Conservation (phyloP, 1,284 basidiomycete genomes). For the Sporisorium sorghi region DNA sequence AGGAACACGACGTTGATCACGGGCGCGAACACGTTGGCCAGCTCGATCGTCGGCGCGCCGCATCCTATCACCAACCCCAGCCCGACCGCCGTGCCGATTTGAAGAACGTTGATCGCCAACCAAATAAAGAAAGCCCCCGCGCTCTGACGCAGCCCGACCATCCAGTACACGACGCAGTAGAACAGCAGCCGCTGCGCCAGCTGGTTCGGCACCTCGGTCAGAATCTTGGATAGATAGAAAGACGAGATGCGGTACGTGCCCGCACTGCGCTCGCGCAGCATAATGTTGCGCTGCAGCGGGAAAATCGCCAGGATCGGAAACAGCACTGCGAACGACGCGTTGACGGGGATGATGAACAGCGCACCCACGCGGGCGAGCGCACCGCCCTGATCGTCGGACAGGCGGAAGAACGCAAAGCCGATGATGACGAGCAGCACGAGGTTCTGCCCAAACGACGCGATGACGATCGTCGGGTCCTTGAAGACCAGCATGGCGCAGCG, state of each 20-base stretch:
- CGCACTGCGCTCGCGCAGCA: conserved; percentile 52
- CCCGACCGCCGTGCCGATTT: conserved; percentile 73
- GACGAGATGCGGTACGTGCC: conserved; percentile 52
- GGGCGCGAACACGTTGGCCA: conserved; percentile 69
- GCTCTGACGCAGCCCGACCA: conserved; percentile 73
- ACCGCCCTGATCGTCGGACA: conserved; percentile 37
- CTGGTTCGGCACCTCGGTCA: conserved; percentile 55
- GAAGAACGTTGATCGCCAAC: conserved; percentile 75
- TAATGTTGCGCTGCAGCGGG: conserved; percentile 48
- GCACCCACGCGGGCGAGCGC: conserved; percentile 53
- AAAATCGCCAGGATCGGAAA: conserved; percentile 57
- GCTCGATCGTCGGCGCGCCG: conserved; percentile 38
- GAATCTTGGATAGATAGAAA: conserved; percentile 50
- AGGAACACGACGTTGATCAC: conserved; percentile 76
- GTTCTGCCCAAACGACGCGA: conserved; percentile 48
- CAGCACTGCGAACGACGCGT: conserved; percentile 43
- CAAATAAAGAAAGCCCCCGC: conserved; percentile 74
- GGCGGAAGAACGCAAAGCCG: conserved; percentile 56
- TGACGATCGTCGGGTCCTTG: conserved; percentile 46
- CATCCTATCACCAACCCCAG: conserved; percentile 51
- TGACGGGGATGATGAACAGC: conserved; percentile 55
- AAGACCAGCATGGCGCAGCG: conserved; percentile 47
- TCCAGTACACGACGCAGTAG: conserved; percentile 69
- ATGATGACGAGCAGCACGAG: conserved; percentile 49
- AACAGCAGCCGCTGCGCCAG: conserved; percentile 69